Evolutionary conservation across 176 grass and related monocot species (phyloP), one percentile per base, ranked within the genome.

Genomic region (Carex pumila): DNA sequence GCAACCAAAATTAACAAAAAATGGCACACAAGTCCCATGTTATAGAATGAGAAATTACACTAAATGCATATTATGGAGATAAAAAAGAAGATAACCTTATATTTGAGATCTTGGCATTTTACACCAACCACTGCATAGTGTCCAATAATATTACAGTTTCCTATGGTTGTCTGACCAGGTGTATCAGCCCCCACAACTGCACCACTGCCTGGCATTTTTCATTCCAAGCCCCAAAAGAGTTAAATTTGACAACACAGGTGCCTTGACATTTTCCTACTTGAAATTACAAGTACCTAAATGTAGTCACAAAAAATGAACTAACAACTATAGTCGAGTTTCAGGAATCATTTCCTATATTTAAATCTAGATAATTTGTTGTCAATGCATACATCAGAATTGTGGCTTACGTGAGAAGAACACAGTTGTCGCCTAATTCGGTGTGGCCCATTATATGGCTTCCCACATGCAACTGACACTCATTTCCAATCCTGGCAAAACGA

Each of bases 61-160:
- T 11, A 57, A 63, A 41, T 43, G 41, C 22, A 76, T 22, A 15
- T 7, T 12, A 76, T 31, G 45, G 56, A 54, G 66, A 10, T 70
- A 70, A 55, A 32, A 62, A 86, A 54, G 47, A 72, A 86, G 29
- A 69, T 84, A 88, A 98, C 96, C 91, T 93, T 91, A 84, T 95
- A 95, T 94, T 98, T 95, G 45, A 98, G 87, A 90, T 98, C 95
- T 85, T 95, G 95, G 83, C 91, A 98, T 86, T 90, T 93, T 15
- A 75, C 85, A 81, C 95, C 95, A 88, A 98, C 89, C 22, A 90
- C 85, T 14, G 92, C 88, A 85, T 95, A 82, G 76, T 90, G 81
- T 90, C 92, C 95, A 25, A 95, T 88, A 53, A 91, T 63, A 93
- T 93, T 98, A 76, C 91, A 86, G 79, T 83, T 82, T 83, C 89